Percentiles rank a stretch among this genome's conserved stretches.
phyloP scores from a whole-genome alignment of 2,329 filamentous ascomycete species.

The Emergomyces pasteurianus region DNA sequence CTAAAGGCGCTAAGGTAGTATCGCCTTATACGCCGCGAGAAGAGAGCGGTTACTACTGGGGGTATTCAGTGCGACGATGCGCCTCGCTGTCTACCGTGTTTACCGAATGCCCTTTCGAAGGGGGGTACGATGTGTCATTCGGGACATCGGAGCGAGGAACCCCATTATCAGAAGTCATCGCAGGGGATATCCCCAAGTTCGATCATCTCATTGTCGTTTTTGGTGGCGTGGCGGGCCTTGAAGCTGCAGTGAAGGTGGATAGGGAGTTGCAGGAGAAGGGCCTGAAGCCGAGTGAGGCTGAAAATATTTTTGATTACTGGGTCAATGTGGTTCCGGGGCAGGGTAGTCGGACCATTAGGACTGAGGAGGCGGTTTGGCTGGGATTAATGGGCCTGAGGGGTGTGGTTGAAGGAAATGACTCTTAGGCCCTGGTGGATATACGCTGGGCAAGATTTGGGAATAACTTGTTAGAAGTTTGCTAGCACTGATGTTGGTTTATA shows the following conservation, averaged over 20 bases:
- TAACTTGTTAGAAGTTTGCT: background rate
- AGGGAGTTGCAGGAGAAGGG: conserved; percentile 47
- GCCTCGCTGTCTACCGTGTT: conserved; percentile 59
- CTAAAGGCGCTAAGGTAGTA: conserved; percentile 45
- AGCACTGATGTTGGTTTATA: background rate
- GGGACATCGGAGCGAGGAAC: conserved; percentile 70
- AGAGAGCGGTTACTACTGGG: conserved; percentile 77
- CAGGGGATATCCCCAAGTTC: conserved; percentile 34
- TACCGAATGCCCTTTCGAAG: conserved; percentile 61
- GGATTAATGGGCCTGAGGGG: conserved; percentile 57
- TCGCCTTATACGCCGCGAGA: conserved; percentile 58
- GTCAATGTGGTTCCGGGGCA: conserved; percentile 69
- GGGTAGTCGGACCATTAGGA: conserved; percentile 69
- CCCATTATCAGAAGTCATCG: conserved; percentile 29
- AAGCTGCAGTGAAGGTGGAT: conserved; percentile 58
- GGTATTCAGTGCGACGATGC: conserved; percentile 59
- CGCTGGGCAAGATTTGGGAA: background rate
- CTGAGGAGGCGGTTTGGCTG: conserved; percentile 72
- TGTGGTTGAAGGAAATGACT: conserved; percentile 30
- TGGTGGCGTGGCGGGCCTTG: conserved; percentile 68
- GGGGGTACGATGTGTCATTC: conserved; percentile 71
- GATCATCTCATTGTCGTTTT: conserved; percentile 68
- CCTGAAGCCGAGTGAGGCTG: conserved; percentile 51
- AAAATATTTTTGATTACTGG: conserved; percentile 72
- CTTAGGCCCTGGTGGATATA: background rate